These are phyloP conservation scores for Nelumbo lutea DNA, from an alignment of 164 flowering plant species.

Conservation along the genomic window DNA sequence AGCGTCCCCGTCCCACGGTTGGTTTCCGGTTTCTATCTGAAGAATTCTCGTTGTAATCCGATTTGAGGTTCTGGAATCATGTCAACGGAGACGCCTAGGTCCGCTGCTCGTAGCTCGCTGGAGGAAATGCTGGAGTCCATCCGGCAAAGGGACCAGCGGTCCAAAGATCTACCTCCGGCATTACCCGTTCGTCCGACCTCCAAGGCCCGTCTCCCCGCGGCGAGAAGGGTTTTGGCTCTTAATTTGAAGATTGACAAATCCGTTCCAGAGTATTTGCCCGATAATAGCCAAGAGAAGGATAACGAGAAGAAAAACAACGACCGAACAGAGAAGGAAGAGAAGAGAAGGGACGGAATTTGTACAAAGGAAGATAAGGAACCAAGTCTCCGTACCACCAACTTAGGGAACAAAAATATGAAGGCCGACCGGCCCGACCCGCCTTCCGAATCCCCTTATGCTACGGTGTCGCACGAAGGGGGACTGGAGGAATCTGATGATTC, in stretches of 20 bases:
- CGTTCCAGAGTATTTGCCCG: constrained; percentile 4
- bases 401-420: constrained; percentile 45
- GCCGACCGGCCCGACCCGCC: constrained; percentile 17
- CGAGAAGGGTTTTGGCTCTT: constrained; percentile 48
- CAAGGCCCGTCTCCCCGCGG: constrained; percentile 58
- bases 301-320: no score
- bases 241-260: constrained; percentile 34
- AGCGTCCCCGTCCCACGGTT: background rate
- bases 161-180: constrained; percentile 81
- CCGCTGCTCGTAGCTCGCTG: constrained; percentile 57
- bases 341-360: constrained; percentile 22
- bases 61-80: constrained; percentile 23
- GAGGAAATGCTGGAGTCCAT: constrained; percentile 94
- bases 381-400: constrained; percentile 26
- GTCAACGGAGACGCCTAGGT: constrained; percentile 45
- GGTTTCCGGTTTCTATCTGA: background rate
- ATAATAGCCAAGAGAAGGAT: constrained; percentile 11
- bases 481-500: constrained; percentile 14
- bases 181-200: constrained; percentile 80
- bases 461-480: constrained; percentile 9
- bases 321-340: constrained; percentile 22
- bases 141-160: constrained; percentile 52
- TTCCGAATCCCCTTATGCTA: constrained; percentile 43
- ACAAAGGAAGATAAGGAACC: constrained; percentile 27
- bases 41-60: background rate